Conservation (phyloP, 306 rosid species). For the Glycine latifolia region DNA sequence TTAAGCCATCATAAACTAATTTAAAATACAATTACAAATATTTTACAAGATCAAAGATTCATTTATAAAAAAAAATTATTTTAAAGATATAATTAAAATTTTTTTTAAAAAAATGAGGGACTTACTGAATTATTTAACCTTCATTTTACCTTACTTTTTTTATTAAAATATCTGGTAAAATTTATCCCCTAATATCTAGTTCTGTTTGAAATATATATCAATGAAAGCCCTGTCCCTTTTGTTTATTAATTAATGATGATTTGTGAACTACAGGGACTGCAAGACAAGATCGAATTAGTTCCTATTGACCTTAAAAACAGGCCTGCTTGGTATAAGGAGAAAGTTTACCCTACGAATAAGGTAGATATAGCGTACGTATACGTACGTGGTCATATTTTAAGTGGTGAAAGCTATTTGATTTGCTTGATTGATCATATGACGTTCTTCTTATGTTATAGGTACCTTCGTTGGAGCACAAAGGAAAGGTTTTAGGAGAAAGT, state of each 20-base stretch:
- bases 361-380: background rate
- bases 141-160: too few species aligned
- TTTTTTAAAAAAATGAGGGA: too few species aligned
- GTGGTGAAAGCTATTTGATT: background rate
- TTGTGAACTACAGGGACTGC: conserved; percentile 6
- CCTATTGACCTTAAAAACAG: conserved; percentile 23
- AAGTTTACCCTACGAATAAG: conserved; percentile 13
- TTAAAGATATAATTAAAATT: too few species aligned
- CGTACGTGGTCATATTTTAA: too few species aligned
- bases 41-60: too few species aligned
- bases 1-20: too few species aligned
- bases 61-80: too few species aligned
- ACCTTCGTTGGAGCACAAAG: conserved; percentile 16
- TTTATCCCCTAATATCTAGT: too few species aligned
- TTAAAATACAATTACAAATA: too few species aligned
- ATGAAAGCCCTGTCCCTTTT: background rate
- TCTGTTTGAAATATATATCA: background rate
- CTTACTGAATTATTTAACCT: too few species aligned
- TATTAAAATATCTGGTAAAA: too few species aligned
- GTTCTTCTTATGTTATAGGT: background rate
- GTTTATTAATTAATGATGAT: background rate
- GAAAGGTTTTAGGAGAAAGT: conserved; percentile 24
- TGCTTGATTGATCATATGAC: background rate
- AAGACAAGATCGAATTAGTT: conserved; percentile 5
- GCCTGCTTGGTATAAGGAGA: conserved; percentile 19